These are phyloP conservation scores for Fragilariopsis cylindrus DNA, from an alignment of 108 stramenopile genomes.

Conservation along the genomic window DNA sequence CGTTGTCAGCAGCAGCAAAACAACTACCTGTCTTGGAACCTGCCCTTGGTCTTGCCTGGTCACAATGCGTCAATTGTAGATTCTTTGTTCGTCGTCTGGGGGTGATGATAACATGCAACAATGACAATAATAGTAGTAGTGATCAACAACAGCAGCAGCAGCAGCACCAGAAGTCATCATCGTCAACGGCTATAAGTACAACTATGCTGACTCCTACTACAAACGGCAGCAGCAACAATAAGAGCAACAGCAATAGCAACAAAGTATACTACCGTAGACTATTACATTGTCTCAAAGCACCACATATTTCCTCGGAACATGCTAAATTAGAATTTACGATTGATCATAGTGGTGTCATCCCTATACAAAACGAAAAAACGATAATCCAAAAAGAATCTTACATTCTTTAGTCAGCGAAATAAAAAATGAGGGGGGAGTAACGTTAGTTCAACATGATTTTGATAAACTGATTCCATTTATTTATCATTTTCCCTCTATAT, in stretches of 20 bases:
- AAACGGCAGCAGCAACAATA: constrained; percentile 3
- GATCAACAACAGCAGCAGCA: constrained; percentile 1
- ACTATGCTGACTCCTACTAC: too few species aligned
- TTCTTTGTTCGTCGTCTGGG: constrained; percentile 28
- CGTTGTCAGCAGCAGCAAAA: constrained; percentile 2
- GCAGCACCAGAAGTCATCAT: background rate
- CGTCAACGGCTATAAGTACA: background rate
- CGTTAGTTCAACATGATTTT: background rate
- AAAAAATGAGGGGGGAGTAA: background rate
- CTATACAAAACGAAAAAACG: background rate
- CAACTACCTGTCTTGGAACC: constrained; percentile 30
- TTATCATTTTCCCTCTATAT: too few species aligned
- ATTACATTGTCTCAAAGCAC: constrained; percentile 24
- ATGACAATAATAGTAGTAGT: background rate
- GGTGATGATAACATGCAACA: background rate
- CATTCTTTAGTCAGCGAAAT: background rate
- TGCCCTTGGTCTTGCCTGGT: constrained; percentile 72
- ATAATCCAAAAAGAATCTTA: too few species aligned
- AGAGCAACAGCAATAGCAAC: background rate
- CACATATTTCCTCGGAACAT: constrained; percentile 16
- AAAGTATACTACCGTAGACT: background rate
- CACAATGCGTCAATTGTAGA: constrained; percentile 64
- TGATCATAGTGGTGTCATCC: constrained; percentile 28
- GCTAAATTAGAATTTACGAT: constrained; percentile 22
- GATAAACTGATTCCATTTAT: background rate